These are phyloP conservation scores for Penicillium ucsense DNA, from an alignment of 495 filamentous ascomycete genomes.

Conservation along the genomic window DNA sequence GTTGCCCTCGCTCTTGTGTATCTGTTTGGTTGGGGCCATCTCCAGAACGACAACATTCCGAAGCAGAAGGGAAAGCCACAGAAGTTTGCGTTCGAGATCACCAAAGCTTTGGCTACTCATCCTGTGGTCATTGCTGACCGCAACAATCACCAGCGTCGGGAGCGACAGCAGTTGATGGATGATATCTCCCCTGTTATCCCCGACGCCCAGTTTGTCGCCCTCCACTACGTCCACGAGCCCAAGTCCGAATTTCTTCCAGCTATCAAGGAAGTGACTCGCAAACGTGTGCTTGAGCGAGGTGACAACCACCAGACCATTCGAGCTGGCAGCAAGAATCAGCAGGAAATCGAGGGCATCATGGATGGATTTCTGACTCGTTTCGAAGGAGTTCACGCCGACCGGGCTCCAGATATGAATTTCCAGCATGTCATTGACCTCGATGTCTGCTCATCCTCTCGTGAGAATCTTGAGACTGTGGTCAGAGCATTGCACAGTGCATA, in stretches of 20 bases:
- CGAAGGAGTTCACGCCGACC: slow-evolving; percentile 56
- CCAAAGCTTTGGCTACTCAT: slow-evolving; percentile 44
- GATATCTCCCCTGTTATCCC: slow-evolving; percentile 55
- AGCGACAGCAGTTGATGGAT: slow-evolving; percentile 75
- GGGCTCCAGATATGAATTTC: slow-evolving; percentile 63
- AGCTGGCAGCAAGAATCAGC: slow-evolving; percentile 50
- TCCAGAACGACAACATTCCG: slow-evolving; percentile 95
- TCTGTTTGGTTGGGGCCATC: slow-evolving; percentile 86
- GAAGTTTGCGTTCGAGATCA: slow-evolving; percentile 59
- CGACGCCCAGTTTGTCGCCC: slow-evolving; percentile 69
- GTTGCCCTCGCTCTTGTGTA: slow-evolving; percentile 71
- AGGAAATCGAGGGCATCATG: slow-evolving; percentile 83
- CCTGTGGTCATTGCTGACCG: slow-evolving; percentile 83
- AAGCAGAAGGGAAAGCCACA: slow-evolving; percentile 60
- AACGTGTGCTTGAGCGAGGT: slow-evolving; percentile 72
- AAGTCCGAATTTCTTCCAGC: slow-evolving; percentile 42
- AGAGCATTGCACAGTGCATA: slow-evolving; percentile 57
- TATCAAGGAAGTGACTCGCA: slow-evolving; percentile 65
- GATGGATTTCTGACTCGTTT: slow-evolving; percentile 85
- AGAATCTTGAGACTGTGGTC: slow-evolving; percentile 78
- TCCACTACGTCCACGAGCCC: slow-evolving; percentile 80
- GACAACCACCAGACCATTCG: slow-evolving; percentile 99
- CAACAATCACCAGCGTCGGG: slow-evolving; percentile 85
- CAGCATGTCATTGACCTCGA: slow-evolving; percentile 80
- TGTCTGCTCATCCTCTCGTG: slow-evolving; percentile 60